A percentile compares a stretch with the other conserved stretches of the same genome.
Conservation (phyloP, 768 basidiomycete species). For the Mrakia gelida region DNA sequence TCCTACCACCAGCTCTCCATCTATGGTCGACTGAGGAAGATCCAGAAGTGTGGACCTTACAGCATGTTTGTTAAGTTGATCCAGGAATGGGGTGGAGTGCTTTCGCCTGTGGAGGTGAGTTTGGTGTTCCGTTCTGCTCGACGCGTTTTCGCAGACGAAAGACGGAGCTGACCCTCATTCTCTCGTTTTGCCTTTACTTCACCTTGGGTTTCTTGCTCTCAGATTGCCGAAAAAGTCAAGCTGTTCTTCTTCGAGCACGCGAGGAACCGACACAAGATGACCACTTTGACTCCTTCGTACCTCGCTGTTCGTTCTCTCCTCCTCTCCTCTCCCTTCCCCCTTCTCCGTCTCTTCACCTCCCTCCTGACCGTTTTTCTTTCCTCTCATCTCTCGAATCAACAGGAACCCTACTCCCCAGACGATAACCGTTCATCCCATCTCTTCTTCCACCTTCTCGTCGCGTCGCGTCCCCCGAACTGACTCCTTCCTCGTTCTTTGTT, state of each 20-base stretch:
- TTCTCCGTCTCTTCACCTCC: neutral
- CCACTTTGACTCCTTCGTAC: constrained; percentile 85
- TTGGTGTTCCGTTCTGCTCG: neutral
- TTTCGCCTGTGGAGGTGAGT: constrained; percentile 76
- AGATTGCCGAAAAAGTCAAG: constrained; percentile 98
- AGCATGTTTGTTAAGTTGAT: constrained; percentile 94
- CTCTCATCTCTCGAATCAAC: constrained; percentile 40
- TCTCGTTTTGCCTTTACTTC: no score
- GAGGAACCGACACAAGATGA: constrained; percentile 98
- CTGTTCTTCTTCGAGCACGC: constrained; percentile 96
- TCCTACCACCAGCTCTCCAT: constrained; percentile 94
- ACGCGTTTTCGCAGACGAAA: neutral
- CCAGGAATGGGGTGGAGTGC: constrained; percentile 81
- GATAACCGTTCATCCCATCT: constrained; percentile 70
- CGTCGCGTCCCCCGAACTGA: neutral
- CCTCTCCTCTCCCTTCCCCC: constrained; percentile 19
- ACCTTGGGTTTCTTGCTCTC: neutral
- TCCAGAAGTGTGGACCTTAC: constrained; percentile 96
- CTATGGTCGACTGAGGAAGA: constrained; percentile 87
- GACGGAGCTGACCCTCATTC: no score
- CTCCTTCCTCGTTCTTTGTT: neutral
- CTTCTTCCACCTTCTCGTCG: neutral
- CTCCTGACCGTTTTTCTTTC: constrained; percentile 4
- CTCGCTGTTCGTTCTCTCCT: constrained; percentile 73
- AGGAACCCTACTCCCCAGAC: constrained; percentile 96